These are phyloP conservation scores for Notholithocarpus densiflorus DNA, from an alignment of 306 rosid species.

Conservation along the genomic window DNA sequence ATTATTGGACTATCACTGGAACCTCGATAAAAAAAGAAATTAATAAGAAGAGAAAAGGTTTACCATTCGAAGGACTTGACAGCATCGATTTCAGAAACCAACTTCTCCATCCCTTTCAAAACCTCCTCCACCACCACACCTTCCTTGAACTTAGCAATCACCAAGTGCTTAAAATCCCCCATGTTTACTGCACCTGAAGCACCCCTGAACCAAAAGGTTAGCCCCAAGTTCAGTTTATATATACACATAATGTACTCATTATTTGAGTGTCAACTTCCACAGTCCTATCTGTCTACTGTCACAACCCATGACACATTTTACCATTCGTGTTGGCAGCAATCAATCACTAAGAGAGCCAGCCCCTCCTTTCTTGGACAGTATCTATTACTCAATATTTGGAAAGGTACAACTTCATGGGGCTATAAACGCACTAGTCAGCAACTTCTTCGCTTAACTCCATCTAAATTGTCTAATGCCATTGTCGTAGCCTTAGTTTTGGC, in stretches of 20 bases:
- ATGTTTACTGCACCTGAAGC: constrained; percentile 1
- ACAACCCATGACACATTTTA: constrained; percentile 39
- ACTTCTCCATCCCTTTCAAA: constrained; percentile 59
- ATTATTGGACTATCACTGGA: too few species aligned
- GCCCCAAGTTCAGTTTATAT: constrained; percentile 32
- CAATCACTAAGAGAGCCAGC: constrained; percentile 24
- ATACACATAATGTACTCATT: constrained; percentile 20
- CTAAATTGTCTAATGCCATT: constrained; percentile 33
- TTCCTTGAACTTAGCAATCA: constrained; percentile 79
- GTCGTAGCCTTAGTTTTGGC: constrained; percentile 24
- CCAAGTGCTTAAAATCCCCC: constrained; percentile 87
- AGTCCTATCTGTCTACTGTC: constrained; percentile 36
- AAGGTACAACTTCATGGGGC: constrained; percentile 35
- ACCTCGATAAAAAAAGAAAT: not conserved
- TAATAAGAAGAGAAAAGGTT: not conserved
- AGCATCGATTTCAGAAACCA: constrained; percentile 67
- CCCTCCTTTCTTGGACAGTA: constrained; percentile 41
- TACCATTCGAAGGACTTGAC: constrained; percentile 90
- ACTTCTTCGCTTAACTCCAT: constrained; percentile 23
- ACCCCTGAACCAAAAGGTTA: constrained; percentile 26
- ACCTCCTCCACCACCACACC: constrained; percentile 68
- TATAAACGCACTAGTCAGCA: constrained; percentile 41
- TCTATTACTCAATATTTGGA: constrained; percentile 45
- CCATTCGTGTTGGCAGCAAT: constrained; percentile 24
- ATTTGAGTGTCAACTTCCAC: constrained; percentile 31